A percentile compares a stretch with the other conserved stretches of the same genome.
Evolutionary conservation across 148 eudicot genomes (phyloP).

Genomic region (Chenopodium album): DNA sequence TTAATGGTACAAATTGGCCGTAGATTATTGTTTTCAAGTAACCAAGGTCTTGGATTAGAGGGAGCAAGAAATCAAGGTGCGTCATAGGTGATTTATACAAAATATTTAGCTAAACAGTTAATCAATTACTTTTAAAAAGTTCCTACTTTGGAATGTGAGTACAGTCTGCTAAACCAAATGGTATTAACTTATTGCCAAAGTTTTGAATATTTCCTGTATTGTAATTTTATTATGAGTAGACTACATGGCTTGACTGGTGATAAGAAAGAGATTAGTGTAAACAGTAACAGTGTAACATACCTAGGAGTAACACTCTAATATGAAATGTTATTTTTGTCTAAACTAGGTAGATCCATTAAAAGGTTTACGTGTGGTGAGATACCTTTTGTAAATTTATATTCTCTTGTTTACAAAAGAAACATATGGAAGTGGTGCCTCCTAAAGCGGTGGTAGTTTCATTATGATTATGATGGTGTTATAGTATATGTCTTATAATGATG

Average conservation of each 20-base stretch:
- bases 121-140: too few relatives aligned
- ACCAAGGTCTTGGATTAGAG: background rate
- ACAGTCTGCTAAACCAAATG: background rate
- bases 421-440: background rate
- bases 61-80: background rate
- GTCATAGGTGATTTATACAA: background rate
- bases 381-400: background rate
- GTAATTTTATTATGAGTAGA: background rate
- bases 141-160: background rate
- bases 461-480: background rate
- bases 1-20: background rate
- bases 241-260: background rate
- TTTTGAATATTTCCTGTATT: background rate
- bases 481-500: background rate
- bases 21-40: background rate
- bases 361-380: background rate
- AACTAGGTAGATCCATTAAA: background rate
- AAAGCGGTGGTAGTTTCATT: background rate
- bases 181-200: constrained; percentile 1
- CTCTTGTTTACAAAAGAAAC: background rate
- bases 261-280: background rate
- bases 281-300: background rate
- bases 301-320: background rate
- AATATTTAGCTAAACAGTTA: background rate
- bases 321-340: background rate